These are phyloP conservation scores for Barnettozyma californica DNA, from an alignment of 805 yeast genomes.

Conservation along the genomic window DNA sequence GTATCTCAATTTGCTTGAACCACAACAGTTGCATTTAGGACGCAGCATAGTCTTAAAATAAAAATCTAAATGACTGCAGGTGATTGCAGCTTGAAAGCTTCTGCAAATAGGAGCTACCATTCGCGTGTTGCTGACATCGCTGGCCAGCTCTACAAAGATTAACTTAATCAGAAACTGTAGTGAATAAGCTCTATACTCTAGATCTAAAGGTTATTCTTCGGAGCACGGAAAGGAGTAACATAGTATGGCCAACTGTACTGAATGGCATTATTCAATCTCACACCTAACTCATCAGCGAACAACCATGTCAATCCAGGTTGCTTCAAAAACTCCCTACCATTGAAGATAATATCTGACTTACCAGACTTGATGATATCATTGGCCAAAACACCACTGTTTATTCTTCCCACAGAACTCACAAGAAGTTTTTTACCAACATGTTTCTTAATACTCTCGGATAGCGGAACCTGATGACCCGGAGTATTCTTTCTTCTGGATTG, in stretches of 20 bases:
- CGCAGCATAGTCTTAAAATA: no score
- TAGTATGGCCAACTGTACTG: constrained; percentile 30
- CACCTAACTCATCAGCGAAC: constrained; percentile 46
- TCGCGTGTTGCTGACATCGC: no score
- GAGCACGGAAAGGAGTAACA: constrained; percentile 13
- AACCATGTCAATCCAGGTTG: constrained; percentile 45
- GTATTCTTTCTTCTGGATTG: constrained; percentile 22
- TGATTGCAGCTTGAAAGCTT: no score
- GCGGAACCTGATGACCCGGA: constrained; percentile 33
- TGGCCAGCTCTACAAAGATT: no score
- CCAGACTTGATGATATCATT: constrained; percentile 37
- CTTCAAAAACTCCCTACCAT: constrained; percentile 41
- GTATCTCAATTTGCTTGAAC: no score
- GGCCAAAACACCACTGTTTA: constrained; percentile 32
- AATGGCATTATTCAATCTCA: constrained; percentile 34
- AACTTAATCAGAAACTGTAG: no score
- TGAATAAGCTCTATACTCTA: no score
- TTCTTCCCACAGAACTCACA: constrained; percentile 44
- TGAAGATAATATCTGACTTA: constrained; percentile 41
- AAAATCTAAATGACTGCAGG: no score
- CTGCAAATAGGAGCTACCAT: no score
- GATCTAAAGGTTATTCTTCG: background rate
- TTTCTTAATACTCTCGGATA: constrained; percentile 38
- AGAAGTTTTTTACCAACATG: constrained; percentile 37
- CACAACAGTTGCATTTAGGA: no score